Evolutionary conservation across 305 asterid genomes (phyloP).

Genomic region (Stenogyne calaminthoides): DNA sequence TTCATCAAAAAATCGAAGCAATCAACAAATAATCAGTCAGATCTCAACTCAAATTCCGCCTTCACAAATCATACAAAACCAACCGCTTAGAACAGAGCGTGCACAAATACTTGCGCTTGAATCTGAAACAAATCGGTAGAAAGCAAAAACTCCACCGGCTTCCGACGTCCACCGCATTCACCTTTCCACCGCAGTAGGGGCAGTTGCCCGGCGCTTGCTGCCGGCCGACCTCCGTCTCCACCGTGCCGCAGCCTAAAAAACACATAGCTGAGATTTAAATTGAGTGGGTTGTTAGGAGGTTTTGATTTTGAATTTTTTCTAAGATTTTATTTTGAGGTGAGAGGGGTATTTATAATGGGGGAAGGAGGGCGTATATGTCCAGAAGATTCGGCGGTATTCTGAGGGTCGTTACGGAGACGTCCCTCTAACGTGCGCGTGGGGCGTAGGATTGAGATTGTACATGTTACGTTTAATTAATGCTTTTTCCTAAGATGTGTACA

Average conservation of each 20-base stretch:
- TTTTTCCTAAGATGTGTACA: not conserved
- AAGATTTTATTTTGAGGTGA: not conserved
- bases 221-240: slow-evolving; percentile 53
- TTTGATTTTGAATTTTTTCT: not conserved
- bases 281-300: not conserved
- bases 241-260: slow-evolving; percentile 34
- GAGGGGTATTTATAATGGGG: slow-evolving; percentile 14
- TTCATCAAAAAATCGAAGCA: not conserved
- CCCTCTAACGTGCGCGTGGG: slow-evolving; percentile 36
- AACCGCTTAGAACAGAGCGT: slow-evolving; percentile 51
- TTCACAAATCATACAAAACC: slow-evolving; percentile 37
- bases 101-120: slow-evolving; percentile 50
- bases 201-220: slow-evolving; percentile 52
- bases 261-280: slow-evolving; percentile 28
- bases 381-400: slow-evolving; percentile 33
- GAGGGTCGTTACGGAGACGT: not conserved
- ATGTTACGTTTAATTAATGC: not conserved
- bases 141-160: slow-evolving; percentile 45
- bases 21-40: not conserved
- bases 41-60: not conserved
- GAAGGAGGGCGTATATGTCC: not conserved
- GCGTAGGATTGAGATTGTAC: not conserved
- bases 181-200: slow-evolving; percentile 60
- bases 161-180: slow-evolving; percentile 45
- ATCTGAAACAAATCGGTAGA: slow-evolving; percentile 50